Evolutionary conservation across 2,329 filamentous ascomycete genomes (phyloP), one percentile per base, ranked within the genome.

Genomic region (Samsoniella hepiali): DNA sequence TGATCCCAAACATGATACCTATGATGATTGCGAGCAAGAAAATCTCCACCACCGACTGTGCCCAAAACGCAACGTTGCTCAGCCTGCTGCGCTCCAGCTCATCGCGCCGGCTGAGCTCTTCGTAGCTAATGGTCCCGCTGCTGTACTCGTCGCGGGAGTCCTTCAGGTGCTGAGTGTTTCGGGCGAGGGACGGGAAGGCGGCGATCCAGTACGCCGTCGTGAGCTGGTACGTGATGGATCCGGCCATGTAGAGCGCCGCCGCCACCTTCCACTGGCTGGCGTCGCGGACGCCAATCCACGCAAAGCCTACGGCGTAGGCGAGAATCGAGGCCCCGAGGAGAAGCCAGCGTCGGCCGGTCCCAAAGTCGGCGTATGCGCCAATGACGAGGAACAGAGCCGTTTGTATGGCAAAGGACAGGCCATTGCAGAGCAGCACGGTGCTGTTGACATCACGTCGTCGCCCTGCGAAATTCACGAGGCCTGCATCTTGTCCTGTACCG

Each of bases 161-260:
- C 58, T 68, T 73, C 51, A 77, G 61, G 9, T 69, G 65, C 1
- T 71, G 68, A 3, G 72, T 72, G 36, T 75, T 77, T 36, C 76
- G 72, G 1, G 76, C 76, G 29, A 78, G 70, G 5, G 71, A 69
- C 1, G 76, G 76, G 56, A 78, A 78, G 0, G 87, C 85, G 0
- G 88, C 86, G 0, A 85, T 88, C 85, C 87, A 89, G 71, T 88
- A 89, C 0, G 87, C 89, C 55, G 89, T 75, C 0, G 85, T 86
- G 2, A 87, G 82, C 72, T 89, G 87, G 67, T 89, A 90, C 1
- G 83, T 82, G 66, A 90, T 86, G 54, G 89, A 72, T 1, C 87
- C 87, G 13, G 88, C 81, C 61, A 90, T 86, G 70, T 90, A 90
- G 15, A 91, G 71, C 0, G 81, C 87, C 0, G 84, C 79, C 0